phyloP scores from a whole-genome alignment of 1,139 yeast species.

The Yamadazyma sp. region DNA sequence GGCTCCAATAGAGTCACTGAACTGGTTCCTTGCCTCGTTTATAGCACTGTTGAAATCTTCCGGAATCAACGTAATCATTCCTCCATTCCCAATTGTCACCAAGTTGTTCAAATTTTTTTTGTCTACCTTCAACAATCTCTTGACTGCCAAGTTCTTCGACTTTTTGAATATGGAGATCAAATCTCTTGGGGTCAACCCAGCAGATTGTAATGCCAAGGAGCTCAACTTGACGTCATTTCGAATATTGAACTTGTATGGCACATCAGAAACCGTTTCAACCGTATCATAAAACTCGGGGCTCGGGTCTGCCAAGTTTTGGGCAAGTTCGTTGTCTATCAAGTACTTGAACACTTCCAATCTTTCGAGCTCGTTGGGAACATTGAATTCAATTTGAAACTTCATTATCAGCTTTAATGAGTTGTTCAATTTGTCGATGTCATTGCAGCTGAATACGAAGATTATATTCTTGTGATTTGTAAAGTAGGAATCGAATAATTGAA shows the following conservation, averaged over 20 bases:
- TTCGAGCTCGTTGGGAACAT: slow-evolving; percentile 79
- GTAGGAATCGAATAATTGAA: slow-evolving; percentile 59
- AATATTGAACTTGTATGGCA: slow-evolving; percentile 25
- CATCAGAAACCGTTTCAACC: slow-evolving; percentile 16
- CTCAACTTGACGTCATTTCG: slow-evolving; percentile 57
- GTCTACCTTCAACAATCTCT: slow-evolving; percentile 35
- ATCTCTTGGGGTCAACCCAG: slow-evolving; percentile 90
- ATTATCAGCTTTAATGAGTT: slow-evolving; percentile 66
- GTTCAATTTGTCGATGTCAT: slow-evolving; percentile 69
- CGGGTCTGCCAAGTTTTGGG: slow-evolving; percentile 10
- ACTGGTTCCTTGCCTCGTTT: slow-evolving; percentile 79
- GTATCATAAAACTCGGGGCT: slow-evolving; percentile 15
- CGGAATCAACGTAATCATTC: slow-evolving; percentile 55
- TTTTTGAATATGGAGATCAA: slow-evolving; percentile 67
- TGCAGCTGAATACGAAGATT: slow-evolving; percentile 67
- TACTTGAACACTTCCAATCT: slow-evolving; percentile 62
- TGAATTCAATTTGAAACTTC: slow-evolving; percentile 73
- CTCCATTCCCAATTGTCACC: slow-evolving; percentile 48
- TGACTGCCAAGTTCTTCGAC: slow-evolving; percentile 60
- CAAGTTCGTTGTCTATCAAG: slow-evolving; percentile 31
- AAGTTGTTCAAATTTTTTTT: slow-evolving; percentile 22
- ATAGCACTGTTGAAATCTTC: slow-evolving; percentile 73
- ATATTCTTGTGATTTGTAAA: slow-evolving; percentile 36
- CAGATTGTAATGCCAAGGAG: slow-evolving; percentile 78
- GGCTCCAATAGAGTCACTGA: slow-evolving; percentile 94